Conservation (phyloP, 139 green algal species). For the Micromonas pusilla region DNA sequence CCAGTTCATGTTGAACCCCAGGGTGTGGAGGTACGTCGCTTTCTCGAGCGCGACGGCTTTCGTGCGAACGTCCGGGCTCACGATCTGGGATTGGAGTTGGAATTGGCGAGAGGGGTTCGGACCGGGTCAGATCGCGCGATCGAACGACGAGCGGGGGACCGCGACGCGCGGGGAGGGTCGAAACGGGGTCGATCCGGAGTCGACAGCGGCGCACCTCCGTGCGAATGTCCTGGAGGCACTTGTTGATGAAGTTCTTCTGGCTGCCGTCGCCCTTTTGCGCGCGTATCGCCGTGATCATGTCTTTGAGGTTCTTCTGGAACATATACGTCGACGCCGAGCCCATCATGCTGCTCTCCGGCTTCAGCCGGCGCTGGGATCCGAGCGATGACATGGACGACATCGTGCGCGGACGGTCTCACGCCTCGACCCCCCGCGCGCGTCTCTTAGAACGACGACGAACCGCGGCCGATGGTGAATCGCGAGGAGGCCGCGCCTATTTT, state of each 20-base stretch:
- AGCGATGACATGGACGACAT: slow-evolving; percentile 3
- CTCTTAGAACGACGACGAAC: too few relatives aligned
- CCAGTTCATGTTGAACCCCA: slow-evolving; percentile 42
- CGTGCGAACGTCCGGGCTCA: slow-evolving; percentile 31
- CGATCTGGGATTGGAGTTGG: too few relatives aligned
- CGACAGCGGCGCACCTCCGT: slow-evolving; percentile 11
- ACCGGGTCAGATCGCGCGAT: not conserved
- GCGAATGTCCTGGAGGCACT: slow-evolving; percentile 13
- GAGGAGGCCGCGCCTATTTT: too few relatives aligned
- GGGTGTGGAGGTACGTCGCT: slow-evolving; percentile 45
- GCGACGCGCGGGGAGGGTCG: too few relatives aligned
- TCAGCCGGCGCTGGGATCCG: not conserved
- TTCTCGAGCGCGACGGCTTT: slow-evolving; percentile 46
- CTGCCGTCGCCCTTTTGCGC: slow-evolving; percentile 3
- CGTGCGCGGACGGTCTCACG: not conserved
- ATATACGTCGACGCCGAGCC: not conserved
- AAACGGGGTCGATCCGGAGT: too few relatives aligned
- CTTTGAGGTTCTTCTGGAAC: slow-evolving; percentile 19
- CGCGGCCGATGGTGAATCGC: too few relatives aligned
- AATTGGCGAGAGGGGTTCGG: too few relatives aligned
- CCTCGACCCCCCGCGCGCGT: too few relatives aligned
- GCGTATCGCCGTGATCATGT: slow-evolving; percentile 22
- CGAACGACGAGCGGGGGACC: too few relatives aligned
- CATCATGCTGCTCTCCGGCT: not conserved
- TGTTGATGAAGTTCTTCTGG: slow-evolving; percentile 20